Conservation (phyloP, 495 filamentous ascomycete species). For the Rhypophila decipiens region DNA sequence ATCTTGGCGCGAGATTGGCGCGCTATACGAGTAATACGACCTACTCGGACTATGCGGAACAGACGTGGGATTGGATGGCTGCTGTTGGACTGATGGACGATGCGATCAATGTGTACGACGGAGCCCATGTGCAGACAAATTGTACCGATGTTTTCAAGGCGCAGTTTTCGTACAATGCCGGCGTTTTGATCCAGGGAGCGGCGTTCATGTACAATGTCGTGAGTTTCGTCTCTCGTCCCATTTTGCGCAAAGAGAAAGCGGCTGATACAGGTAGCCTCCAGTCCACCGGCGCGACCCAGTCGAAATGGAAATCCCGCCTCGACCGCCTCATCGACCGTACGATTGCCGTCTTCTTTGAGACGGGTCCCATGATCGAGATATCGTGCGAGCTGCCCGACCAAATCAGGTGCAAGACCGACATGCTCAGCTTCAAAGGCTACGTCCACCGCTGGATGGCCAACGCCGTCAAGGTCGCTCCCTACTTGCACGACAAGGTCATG, state of each 20-base stretch:
- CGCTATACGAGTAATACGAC: conserved; percentile 68
- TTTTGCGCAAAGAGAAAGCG: not conserved
- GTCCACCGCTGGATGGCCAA: conserved; percentile 65
- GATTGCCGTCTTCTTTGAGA: conserved; percentile 46
- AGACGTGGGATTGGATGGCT: conserved; percentile 66
- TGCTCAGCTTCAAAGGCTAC: conserved; percentile 71
- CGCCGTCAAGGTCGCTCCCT: conserved; percentile 61
- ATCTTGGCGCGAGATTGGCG: conserved; percentile 66
- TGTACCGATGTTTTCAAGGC: conserved; percentile 51
- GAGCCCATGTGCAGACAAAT: conserved; percentile 51
- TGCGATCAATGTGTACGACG: conserved; percentile 55
- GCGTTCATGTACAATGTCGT: conserved; percentile 69
- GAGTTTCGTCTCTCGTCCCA: conserved; percentile 2
- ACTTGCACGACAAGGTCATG: conserved; percentile 50
- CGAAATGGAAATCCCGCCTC: conserved; percentile 50
- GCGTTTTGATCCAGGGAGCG: conserved; percentile 58
- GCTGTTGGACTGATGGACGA: conserved; percentile 54
- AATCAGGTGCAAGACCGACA: conserved; percentile 58
- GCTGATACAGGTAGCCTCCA: not conserved
- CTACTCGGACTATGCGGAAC: conserved; percentile 68
- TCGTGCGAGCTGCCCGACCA: conserved; percentile 52
- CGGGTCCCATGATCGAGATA: conserved; percentile 57
- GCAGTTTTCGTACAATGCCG: conserved; percentile 68
- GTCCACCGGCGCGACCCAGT: conserved; percentile 5
- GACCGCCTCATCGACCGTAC: conserved; percentile 50